A percentile compares a stretch with the other conserved stretches of the same genome.
These are phyloP conservation scores for Exophiala mesophila DNA, from an alignment of 2,329 filamentous ascomycete genomes.

Conservation along the genomic window DNA sequence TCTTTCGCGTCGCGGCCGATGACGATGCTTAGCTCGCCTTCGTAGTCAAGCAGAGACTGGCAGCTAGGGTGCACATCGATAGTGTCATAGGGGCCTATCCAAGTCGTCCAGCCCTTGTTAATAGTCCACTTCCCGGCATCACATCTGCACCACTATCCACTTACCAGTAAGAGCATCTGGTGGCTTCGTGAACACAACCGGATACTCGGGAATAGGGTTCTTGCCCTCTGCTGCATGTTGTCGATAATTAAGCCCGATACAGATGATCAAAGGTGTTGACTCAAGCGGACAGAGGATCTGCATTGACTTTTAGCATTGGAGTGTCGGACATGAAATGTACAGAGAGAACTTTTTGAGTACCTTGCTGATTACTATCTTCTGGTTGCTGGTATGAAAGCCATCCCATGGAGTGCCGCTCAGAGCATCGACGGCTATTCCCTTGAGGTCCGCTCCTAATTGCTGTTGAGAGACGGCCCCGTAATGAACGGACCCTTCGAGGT, in stretches of 20 bases:
- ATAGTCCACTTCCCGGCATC: background rate
- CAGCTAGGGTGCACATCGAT: constrained; percentile 25
- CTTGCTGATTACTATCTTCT: background rate
- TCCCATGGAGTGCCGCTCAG: background rate
- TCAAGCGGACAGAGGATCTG: constrained; percentile 3
- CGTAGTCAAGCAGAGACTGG: constrained; percentile 47
- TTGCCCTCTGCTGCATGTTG: background rate
- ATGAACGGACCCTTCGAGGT: background rate
- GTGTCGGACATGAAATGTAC: too few species aligned
- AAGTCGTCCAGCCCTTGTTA: constrained; percentile 27
- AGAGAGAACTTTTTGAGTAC: too few species aligned
- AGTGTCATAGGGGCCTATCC: constrained; percentile 27
- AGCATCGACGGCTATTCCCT: background rate
- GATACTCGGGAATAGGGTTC: constrained; percentile 6
- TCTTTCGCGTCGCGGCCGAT: constrained; percentile 52
- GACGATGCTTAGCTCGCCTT: constrained; percentile 55
- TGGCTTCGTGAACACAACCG: constrained; percentile 33
- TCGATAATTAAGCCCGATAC: constrained; percentile 4
- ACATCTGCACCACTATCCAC: too few species aligned
- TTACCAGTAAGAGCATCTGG: constrained; percentile 24
- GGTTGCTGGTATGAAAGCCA: background rate
- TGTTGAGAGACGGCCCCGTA: background rate
- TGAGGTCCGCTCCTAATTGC: background rate
- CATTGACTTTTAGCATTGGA: too few species aligned
- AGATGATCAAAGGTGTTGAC: background rate